phyloP scores from a whole-genome alignment of 1,284 basidiomycete species.

The Microbotryum silenes-acaulis region DNA sequence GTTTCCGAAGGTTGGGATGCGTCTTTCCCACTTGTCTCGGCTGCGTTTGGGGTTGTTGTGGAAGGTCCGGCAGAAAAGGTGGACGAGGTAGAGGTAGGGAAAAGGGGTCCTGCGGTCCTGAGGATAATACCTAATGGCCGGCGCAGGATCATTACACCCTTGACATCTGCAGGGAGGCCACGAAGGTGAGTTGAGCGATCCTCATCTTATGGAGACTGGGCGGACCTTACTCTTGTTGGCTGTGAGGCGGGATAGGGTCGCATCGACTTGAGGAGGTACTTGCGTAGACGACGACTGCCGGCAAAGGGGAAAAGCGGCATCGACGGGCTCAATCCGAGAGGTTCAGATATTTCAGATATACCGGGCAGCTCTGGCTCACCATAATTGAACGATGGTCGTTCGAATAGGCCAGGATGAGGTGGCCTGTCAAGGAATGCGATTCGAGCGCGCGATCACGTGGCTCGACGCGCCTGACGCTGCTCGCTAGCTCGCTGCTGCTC shows the following conservation, averaged over 20 bases:
- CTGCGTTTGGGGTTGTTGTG: background rate
- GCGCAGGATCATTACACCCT: slow-evolving; percentile 71
- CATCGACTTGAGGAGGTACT: slow-evolving; percentile 64
- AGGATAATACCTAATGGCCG: slow-evolving; percentile 54
- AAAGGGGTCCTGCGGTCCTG: slow-evolving; percentile 70
- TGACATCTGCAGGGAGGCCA: slow-evolving; percentile 46
- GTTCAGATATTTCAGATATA: too few species aligned
- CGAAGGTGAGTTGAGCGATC: background rate
- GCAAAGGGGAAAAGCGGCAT: too few species aligned
- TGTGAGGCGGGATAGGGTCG: slow-evolving; percentile 65
- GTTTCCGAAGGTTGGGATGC: background rate
- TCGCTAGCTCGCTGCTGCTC: too few species aligned
- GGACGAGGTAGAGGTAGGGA: slow-evolving; percentile 54
- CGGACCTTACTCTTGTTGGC: slow-evolving; percentile 55
- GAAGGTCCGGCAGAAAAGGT: background rate
- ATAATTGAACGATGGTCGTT: too few species aligned
- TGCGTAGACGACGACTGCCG: background rate
- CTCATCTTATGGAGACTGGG: background rate
- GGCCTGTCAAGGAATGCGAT: too few species aligned
- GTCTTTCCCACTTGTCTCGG: background rate
- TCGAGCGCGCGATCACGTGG: too few species aligned
- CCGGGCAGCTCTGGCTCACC: too few species aligned
- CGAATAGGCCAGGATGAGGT: too few species aligned
- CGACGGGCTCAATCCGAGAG: too few species aligned
- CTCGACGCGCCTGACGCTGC: too few species aligned